Evolutionary conservation across 2,329 filamentous ascomycete species (phyloP).

Genomic region (Achaetomium macrosporum): DNA sequence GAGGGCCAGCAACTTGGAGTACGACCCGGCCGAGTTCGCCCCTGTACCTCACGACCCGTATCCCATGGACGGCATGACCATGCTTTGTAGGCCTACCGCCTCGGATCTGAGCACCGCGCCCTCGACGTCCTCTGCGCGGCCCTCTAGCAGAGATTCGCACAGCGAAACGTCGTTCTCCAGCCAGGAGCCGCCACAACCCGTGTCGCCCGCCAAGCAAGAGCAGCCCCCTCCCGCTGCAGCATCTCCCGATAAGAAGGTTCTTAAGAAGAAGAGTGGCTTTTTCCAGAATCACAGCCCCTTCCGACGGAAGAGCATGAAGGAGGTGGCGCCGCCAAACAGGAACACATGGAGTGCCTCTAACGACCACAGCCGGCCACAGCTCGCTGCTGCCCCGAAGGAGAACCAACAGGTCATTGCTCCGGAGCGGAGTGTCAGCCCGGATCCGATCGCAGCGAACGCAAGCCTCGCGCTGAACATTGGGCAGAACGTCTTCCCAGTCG

Average conservation of each 20-base stretch:
- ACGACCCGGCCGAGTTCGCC: slow-evolving; percentile 56
- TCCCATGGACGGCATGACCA: slow-evolving; percentile 92
- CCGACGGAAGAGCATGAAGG: slow-evolving; percentile 83
- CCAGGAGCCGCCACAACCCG: slow-evolving; percentile 57
- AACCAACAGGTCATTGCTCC: slow-evolving; percentile 34
- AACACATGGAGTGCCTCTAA: slow-evolving; percentile 54
- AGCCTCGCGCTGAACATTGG: slow-evolving; percentile 92
- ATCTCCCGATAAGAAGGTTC: slow-evolving; percentile 59
- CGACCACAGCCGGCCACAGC: slow-evolving; percentile 20
- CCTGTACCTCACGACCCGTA: slow-evolving; percentile 87
- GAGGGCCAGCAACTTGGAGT: slow-evolving; percentile 29
- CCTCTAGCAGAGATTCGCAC: slow-evolving; percentile 78
- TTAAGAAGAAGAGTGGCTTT: slow-evolving; percentile 73
- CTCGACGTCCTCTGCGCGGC: slow-evolving; percentile 59
- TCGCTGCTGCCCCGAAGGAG: slow-evolving; percentile 11
- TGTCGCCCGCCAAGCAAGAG: slow-evolving; percentile 66
- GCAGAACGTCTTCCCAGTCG: slow-evolving; percentile 92
- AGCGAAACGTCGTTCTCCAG: slow-evolving; percentile 92
- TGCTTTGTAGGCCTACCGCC: slow-evolving; percentile 65
- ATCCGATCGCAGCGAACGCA: slow-evolving; percentile 84
- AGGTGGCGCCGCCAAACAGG: slow-evolving; percentile 43
- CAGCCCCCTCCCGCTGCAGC: slow-evolving; percentile 31
- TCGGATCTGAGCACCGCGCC: slow-evolving; percentile 33
- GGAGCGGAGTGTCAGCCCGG: slow-evolving; percentile 59
- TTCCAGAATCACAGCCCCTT: slow-evolving; percentile 93